phyloP scores from a whole-genome alignment of 2,329 filamentous ascomycete genomes.

The Trichoderma sp. region DNA sequence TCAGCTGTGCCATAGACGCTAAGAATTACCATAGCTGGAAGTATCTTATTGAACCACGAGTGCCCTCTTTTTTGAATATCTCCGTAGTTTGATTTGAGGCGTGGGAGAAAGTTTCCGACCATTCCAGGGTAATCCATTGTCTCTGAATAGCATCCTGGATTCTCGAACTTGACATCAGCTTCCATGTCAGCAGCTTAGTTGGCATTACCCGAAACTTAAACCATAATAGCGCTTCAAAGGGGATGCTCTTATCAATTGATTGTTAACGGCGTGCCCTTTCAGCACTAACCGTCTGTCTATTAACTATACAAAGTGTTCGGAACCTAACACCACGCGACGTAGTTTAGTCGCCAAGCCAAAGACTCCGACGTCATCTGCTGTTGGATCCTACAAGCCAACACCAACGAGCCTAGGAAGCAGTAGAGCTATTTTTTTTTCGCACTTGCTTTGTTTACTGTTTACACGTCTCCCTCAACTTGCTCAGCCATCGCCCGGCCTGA shows the following conservation, averaged over 20 bases:
- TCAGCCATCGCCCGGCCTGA: background rate
- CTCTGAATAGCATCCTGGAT: background rate
- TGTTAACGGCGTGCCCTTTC: background rate
- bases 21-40: background rate
- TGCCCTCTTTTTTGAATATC: background rate
- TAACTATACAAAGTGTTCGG: background rate
- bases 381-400: background rate
- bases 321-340: background rate
- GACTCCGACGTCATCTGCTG: background rate
- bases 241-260: background rate
- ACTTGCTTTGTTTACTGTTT: background rate
- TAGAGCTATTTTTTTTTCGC: background rate
- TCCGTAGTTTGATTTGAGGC: background rate
- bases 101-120: background rate
- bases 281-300: background rate
- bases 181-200: background rate
- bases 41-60: background rate
- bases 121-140: slow-evolving; percentile 3
- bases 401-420: background rate
- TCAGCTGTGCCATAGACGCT: background rate
- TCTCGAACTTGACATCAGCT: background rate
- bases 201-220: background rate
- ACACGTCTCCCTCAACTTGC: background rate
- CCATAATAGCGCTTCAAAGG: background rate
- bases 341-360: background rate